Evolutionary conservation across 108 stramenopile genomes (phyloP), one percentile per base, ranked within the genome.

Genomic region (Fistulifera solaris): DNA sequence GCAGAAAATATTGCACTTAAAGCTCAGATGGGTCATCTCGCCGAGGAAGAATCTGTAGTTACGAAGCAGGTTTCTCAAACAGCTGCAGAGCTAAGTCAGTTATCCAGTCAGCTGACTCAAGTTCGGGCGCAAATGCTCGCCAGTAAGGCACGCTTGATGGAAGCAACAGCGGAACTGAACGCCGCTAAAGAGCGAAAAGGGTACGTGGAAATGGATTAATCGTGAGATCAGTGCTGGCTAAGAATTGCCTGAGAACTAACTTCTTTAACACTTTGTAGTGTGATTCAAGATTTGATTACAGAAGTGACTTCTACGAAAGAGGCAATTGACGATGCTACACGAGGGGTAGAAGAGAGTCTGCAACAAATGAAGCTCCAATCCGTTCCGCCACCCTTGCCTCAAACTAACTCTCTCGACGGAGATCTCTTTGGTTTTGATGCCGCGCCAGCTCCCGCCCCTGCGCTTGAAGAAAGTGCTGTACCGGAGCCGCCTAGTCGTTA

Each of bases 1-100:
- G 89, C 89, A 0, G 89, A 92, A 57, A 81, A 83, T 22, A 74
- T 92, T 44, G 62, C 76, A 19, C 80, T 92, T 44, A 85, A 82
- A 51, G 85, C 89, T 10, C 80, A 81, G 56, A 55, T 87, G 28
- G 81, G 77, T 31, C 59, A 53, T 14, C 66, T 83, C 53, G 68
- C 83, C 6, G 86, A 85, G 11, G 89, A 92, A 52, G 89, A 92
- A 59, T 68, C 66, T 16, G 73, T 83, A 35, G 77, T 85, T 1
- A 81, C 76, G 31, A 68, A 63, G 27, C 77, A 92, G 63, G 59
- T 87, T 28, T 45, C 61, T 27, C 64, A 56, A 12, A 72, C 72
- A 23, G 74, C 83, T 11, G 45, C 70, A 0, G 81, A 81, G 57
- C 85, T 92, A 60, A 72, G 66, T 1, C 54, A 48, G 14, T 62